phyloP scores from a whole-genome alignment of 2,329 filamentous ascomycete species.

The Aureobasidium sp. region DNA sequence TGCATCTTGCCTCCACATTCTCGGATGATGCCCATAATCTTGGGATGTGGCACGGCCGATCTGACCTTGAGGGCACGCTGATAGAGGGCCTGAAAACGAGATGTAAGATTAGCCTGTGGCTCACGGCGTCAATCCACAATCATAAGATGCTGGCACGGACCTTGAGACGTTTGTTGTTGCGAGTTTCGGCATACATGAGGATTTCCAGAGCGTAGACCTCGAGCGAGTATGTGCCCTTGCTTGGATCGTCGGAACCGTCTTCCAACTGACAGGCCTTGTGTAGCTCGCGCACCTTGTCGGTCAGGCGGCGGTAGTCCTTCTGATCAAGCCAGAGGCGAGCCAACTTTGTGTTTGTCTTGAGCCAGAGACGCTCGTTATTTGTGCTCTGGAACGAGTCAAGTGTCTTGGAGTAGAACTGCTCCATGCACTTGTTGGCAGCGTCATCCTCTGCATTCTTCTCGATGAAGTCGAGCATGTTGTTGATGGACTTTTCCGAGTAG shows the following conservation, averaged over 20 bases:
- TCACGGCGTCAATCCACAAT: conserved; percentile 10
- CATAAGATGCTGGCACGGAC: conserved; percentile 26
- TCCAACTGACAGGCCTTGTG: conserved; percentile 81
- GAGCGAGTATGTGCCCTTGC: conserved; percentile 90
- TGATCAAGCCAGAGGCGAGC: conserved; percentile 84
- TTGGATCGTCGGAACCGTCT: conserved; percentile 83
- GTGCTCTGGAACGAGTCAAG: conserved; percentile 92
- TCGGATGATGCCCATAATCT: conserved; percentile 98
- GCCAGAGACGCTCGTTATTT: conserved; percentile 93
- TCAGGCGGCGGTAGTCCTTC: conserved; percentile 74
- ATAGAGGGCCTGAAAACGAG: conserved; percentile 56
- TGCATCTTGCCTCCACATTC: conserved; percentile 99
- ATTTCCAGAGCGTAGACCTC: conserved; percentile 97
- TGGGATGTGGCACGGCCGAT: conserved; percentile 95
- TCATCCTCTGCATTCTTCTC: conserved; percentile 75
- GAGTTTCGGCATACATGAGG: conserved; percentile 94
- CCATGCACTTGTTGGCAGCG: conserved; percentile 72
- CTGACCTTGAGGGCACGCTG: conserved; percentile 84
- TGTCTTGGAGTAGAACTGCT: conserved; percentile 89
- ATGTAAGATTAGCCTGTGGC: conserved; percentile 13
- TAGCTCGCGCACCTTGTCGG: conserved; percentile 77
- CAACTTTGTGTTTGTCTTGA: conserved; percentile 97
- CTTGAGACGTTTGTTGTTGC: conserved; percentile 96
- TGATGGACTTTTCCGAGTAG: conserved; percentile 98
- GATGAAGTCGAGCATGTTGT: conserved; percentile 97